Percentiles rank a stretch among this genome's conserved stretches.
These are phyloP conservation scores for Sordaria brevicollis DNA, from an alignment of 495 filamentous ascomycete species.

Conservation along the genomic window DNA sequence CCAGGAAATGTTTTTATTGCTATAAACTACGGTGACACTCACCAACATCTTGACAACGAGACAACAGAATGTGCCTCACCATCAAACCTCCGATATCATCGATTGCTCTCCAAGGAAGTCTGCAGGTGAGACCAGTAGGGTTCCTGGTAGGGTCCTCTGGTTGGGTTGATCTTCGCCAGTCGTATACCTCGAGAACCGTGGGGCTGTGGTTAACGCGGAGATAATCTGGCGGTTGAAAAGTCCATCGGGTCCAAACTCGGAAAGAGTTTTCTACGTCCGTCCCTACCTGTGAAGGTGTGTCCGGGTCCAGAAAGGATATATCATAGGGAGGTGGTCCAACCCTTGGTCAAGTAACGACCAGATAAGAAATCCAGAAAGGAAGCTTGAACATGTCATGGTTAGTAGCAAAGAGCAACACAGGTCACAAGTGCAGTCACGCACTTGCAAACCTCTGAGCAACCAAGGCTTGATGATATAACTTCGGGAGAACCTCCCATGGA, in stretches of 20 bases:
- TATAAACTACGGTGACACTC: not conserved
- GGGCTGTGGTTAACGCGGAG: conserved; percentile 54
- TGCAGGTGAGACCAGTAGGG: conserved; percentile 51
- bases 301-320: conserved; percentile 1
- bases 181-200: conserved; percentile 71
- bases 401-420: not conserved
- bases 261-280: not conserved
- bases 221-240: conserved; percentile 52
- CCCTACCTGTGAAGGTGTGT: not conserved
- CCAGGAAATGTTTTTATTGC: not conserved
- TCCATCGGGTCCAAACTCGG: not conserved
- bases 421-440: not conserved
- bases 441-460: conserved; percentile 8
- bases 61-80: conserved; percentile 57
- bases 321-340: not conserved
- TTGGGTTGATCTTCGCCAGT: conserved; percentile 55
- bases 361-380: not conserved
- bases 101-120: conserved; percentile 48
- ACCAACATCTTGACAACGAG: not conserved
- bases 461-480: conserved; percentile 22
- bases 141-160: conserved; percentile 24
- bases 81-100: conserved; percentile 59
- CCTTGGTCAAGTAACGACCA: not conserved
- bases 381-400: conserved; percentile 5
- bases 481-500: conserved; percentile 57